Evolutionary conservation across 169 alveolate genomes (phyloP).

Genomic region (Plasmodium malariae): DNA sequence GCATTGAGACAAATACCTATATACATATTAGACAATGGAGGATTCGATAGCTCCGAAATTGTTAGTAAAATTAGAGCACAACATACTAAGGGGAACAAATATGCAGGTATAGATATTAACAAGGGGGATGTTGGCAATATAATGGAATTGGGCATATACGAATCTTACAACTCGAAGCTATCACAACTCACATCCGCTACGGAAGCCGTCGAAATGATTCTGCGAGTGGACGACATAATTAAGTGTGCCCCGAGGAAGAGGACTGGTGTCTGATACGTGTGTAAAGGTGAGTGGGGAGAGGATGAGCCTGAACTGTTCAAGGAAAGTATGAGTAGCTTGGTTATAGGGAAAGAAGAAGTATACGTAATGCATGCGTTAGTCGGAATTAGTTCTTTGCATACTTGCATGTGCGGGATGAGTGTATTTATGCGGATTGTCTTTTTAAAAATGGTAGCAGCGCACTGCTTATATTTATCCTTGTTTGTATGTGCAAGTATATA

Average conservation of each 20-base stretch:
- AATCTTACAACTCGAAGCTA: constrained; percentile 97
- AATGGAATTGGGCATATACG: constrained; percentile 96
- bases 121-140: constrained; percentile 95
- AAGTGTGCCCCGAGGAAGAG: constrained; percentile 99
- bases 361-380: too few relatives aligned
- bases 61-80: constrained; percentile 96
- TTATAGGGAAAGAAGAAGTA: neutral
- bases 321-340: neutral
- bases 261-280: constrained; percentile 15
- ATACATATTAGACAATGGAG: constrained; percentile 98
- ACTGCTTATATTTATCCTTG: too few relatives aligned
- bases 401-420: too few relatives aligned
- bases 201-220: constrained; percentile 99
- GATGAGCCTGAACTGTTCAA: neutral
- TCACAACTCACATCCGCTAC: constrained; percentile 97
- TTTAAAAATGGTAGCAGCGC: too few relatives aligned
- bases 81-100: constrained; percentile 92
- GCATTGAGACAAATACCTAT: constrained; percentile 98
- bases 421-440: too few relatives aligned
- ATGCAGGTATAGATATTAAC: constrained; percentile 95
- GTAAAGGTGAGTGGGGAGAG: neutral
- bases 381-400: too few relatives aligned
- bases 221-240: constrained; percentile 98
- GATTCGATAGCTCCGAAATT: constrained; percentile 98
- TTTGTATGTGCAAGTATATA: too few relatives aligned